Percentiles rank a stretch among this genome's conserved stretches.
Conservation (phyloP, 805 yeast species). For the Wickerhamiella galacta region DNA sequence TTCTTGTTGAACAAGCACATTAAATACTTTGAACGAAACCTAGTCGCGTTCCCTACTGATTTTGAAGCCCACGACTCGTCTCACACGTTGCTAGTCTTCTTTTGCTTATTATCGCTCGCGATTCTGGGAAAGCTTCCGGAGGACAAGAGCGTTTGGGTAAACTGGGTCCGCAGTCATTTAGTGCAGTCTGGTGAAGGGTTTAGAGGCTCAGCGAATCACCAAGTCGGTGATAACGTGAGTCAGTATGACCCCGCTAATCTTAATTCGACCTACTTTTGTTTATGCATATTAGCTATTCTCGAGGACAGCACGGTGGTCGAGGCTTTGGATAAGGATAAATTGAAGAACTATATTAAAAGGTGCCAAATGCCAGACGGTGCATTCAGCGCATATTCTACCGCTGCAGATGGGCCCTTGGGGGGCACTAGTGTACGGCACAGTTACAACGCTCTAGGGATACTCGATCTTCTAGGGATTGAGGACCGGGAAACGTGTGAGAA, state of each 20-base stretch:
- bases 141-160: conserved; percentile 16
- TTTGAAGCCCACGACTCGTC: conserved; percentile 11
- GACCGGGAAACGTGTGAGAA: conserved; percentile 26
- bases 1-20: conserved; percentile 2
- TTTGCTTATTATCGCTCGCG: conserved; percentile 10
- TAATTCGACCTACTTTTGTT: conserved; percentile 63
- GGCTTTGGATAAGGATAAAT: conserved; percentile 25
- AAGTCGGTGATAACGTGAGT: conserved; percentile 18
- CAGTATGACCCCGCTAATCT: conserved; percentile 41
- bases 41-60: conserved; percentile 9
- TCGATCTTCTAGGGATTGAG: conserved; percentile 1
- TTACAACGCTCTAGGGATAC: conserved; percentile 38
- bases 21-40: conserved; percentile 10
- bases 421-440: conserved; percentile 60
- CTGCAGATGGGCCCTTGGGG: conserved; percentile 26
- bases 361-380: conserved; percentile 51
- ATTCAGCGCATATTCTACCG: conserved; percentile 32
- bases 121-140: conserved; percentile 4
- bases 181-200: conserved; percentile 31
- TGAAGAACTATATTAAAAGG: conserved; percentile 36
- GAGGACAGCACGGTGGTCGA: conserved; percentile 25
- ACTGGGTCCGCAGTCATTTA: conserved; percentile 34
- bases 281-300: conserved; percentile 38
- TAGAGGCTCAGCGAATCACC: conserved; percentile 39
- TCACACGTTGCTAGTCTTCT: conserved; percentile 12